These are phyloP conservation scores for Gypsophila paniculata DNA, from an alignment of 179 eudicot species.

Conservation along the genomic window DNA sequence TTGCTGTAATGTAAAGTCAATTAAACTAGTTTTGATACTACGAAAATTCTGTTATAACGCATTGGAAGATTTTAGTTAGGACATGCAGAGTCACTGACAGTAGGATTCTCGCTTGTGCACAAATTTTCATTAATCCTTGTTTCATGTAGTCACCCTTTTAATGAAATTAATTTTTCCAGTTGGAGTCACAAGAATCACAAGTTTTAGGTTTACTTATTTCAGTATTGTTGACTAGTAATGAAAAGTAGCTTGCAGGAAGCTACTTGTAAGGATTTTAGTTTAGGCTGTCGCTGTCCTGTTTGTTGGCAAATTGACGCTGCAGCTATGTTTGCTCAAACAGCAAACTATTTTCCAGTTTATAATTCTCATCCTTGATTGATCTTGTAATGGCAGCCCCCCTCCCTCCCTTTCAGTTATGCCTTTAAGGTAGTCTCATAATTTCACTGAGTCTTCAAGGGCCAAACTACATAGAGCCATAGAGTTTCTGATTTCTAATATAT, in stretches of 20 bases:
- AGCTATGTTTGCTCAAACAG: not conserved
- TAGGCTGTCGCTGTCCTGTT: conserved; percentile 8
- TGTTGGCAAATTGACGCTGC: not conserved
- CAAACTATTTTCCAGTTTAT: not conserved
- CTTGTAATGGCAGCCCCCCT: not conserved
- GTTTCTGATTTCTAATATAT: not conserved
- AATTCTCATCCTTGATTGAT: not conserved
- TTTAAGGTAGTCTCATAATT: not conserved
- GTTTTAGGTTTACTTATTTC: too few relatives aligned
- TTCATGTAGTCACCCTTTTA: not conserved
- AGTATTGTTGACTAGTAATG: too few relatives aligned
- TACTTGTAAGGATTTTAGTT: not conserved
- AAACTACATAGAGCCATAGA: not conserved
- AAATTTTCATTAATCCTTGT: too few relatives aligned
- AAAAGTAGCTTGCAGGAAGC: too few relatives aligned
- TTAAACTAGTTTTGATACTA: too few relatives aligned
- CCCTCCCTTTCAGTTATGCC: not conserved
- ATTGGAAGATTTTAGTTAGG: too few relatives aligned
- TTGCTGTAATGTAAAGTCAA: too few relatives aligned
- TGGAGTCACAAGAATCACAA: not conserved
- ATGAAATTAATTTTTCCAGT: not conserved
- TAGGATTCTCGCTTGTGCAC: too few relatives aligned
- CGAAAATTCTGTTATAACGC: too few relatives aligned
- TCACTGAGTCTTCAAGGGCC: not conserved
- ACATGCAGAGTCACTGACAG: too few relatives aligned